Conservation (phyloP, 2,329 filamentous ascomycete species). For the Aspergillus unguis region DNA sequence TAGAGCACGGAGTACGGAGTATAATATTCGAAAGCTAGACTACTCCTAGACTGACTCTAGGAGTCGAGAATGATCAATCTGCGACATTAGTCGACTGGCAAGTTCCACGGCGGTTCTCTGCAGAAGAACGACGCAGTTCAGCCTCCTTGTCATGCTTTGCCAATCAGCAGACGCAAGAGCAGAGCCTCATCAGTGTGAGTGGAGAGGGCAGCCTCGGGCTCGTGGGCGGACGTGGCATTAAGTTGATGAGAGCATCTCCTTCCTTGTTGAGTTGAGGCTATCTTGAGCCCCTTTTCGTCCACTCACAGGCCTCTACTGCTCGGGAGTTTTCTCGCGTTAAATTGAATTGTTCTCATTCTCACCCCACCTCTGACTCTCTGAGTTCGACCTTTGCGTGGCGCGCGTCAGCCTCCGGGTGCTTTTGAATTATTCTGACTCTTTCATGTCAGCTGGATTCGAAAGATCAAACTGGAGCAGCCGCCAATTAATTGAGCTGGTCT, state of each 20-base stretch:
- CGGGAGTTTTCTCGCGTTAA: neutral
- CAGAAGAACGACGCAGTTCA: conserved; percentile 20
- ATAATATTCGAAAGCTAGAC: too few relatives aligned
- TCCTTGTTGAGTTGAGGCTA: conserved; percentile 4
- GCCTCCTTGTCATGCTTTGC: conserved; percentile 19
- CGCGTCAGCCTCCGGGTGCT: too few relatives aligned
- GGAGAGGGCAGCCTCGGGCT: neutral
- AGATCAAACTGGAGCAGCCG: too few relatives aligned
- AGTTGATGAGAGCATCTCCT: neutral
- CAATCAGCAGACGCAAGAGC: conserved; percentile 15
- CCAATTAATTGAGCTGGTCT: neutral
- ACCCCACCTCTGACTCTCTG: too few relatives aligned
- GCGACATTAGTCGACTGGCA: neutral
- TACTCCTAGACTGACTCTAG: too few relatives aligned
- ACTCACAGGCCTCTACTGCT: neutral
- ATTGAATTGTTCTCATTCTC: neutral
- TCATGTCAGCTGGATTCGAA: too few relatives aligned
- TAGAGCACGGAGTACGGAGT: too few relatives aligned
- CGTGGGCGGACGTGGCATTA: conserved; percentile 19
- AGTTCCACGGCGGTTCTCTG: conserved; percentile 23
- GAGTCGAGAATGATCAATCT: neutral
- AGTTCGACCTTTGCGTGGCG: too few relatives aligned
- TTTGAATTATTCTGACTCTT: too few relatives aligned
- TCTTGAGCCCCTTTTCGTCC: conserved; percentile 5
- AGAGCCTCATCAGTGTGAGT: conserved; percentile 19